Conservation (phyloP, 805 yeast species). For the Candida methanosorbosa region DNA sequence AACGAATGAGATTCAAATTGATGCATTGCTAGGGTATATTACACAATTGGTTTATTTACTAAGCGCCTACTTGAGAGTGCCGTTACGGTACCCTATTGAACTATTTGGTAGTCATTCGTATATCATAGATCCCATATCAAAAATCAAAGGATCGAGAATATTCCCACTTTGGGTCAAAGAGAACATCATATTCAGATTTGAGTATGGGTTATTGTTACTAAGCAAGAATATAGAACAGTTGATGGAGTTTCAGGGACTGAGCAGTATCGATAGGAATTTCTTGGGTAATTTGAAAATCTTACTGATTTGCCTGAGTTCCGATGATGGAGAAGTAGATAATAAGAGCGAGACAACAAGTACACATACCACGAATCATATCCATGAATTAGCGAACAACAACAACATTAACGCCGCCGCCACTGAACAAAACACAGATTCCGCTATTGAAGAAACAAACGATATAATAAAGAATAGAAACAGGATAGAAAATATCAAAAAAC, state of each 20-base stretch:
- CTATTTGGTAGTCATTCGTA: slow-evolving; percentile 40
- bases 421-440: too few species aligned
- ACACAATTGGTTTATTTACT: slow-evolving; percentile 32
- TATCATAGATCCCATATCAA: slow-evolving; percentile 38
- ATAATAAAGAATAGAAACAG: slow-evolving; percentile 1
- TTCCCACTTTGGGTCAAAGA: slow-evolving; percentile 46
- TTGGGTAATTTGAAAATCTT: slow-evolving; percentile 26
- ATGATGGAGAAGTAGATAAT: slow-evolving; percentile 2
- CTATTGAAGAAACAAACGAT: neutral
- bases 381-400: neutral
- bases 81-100: slow-evolving; percentile 41
- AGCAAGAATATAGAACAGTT: slow-evolving; percentile 39
- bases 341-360: neutral
- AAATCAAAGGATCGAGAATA: slow-evolving; percentile 26
- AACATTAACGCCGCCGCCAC: neutral
- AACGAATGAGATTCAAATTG: slow-evolving; percentile 29
- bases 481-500: slow-evolving; percentile 1
- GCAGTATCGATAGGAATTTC: slow-evolving; percentile 22
- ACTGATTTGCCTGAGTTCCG: slow-evolving; percentile 20
- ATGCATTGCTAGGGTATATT: slow-evolving; percentile 41
- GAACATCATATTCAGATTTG: slow-evolving; percentile 32
- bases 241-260: slow-evolving; percentile 21
- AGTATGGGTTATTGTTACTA: slow-evolving; percentile 39
- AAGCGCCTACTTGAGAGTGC: slow-evolving; percentile 31
- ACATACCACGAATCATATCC: too few species aligned